These are phyloP conservation scores for Cryptosporidium ryanae DNA, from an alignment of 169 alveolate species.

Conservation along the genomic window DNA sequence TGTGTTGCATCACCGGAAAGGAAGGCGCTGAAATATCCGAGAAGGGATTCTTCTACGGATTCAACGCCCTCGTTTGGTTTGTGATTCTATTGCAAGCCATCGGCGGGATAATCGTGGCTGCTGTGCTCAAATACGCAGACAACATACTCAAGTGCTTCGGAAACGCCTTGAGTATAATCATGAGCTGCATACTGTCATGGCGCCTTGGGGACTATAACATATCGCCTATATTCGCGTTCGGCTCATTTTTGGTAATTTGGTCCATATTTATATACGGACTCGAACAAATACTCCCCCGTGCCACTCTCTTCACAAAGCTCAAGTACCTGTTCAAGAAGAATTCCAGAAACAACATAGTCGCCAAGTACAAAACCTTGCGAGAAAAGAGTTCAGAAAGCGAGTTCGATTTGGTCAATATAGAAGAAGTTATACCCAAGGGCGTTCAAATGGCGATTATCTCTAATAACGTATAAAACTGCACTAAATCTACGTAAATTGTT, in stretches of 20 bases:
- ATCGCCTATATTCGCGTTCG: slow-evolving; percentile 10
- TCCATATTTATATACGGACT: slow-evolving; percentile 62
- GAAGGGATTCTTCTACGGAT: slow-evolving; percentile 80
- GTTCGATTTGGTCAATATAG: slow-evolving; percentile 15
- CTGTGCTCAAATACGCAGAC: slow-evolving; percentile 86
- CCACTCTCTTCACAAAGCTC: slow-evolving; percentile 6
- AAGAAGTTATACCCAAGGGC: slow-evolving; percentile 68
- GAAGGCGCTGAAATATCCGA: slow-evolving; percentile 71
- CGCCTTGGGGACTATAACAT: slow-evolving; percentile 56
- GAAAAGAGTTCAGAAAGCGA: slow-evolving; percentile 43
- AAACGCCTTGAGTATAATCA: slow-evolving; percentile 78
- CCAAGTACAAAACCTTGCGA: slow-evolving; percentile 44
- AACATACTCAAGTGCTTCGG: slow-evolving; percentile 83
- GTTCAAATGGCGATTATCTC: slow-evolving; percentile 55
- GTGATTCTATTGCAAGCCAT: slow-evolving; percentile 79
- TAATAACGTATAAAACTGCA: slow-evolving; percentile 19
- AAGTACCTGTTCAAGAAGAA: slow-evolving; percentile 28
- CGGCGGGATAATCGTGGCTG: slow-evolving; percentile 87
- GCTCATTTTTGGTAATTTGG: slow-evolving; percentile 63
- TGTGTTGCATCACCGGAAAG: slow-evolving; percentile 66
- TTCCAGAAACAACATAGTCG: slow-evolving; percentile 23
- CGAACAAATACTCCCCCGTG: slow-evolving; percentile 22
- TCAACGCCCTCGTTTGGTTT: slow-evolving; percentile 76
- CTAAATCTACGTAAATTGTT: too few species aligned
- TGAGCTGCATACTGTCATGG: slow-evolving; percentile 70